These are phyloP conservation scores for Antitrichia curtipendula DNA, from an alignment of 225 moss, liverwort and hornwort genomes.

Conservation along the genomic window DNA sequence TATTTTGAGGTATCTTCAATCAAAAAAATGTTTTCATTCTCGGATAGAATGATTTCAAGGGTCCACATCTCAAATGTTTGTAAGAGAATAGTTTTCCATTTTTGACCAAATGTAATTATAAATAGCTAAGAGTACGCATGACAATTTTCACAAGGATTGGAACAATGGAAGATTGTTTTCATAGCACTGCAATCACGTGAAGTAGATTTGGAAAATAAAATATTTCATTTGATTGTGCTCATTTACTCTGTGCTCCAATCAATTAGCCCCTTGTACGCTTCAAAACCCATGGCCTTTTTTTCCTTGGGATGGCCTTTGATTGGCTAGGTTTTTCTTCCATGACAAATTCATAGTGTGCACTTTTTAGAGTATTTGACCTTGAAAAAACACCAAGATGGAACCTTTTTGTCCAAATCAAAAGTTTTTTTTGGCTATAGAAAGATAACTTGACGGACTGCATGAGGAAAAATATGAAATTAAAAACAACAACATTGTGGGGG, in stretches of 20 bases:
- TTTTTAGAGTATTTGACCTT: neutral
- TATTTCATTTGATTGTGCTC: neutral
- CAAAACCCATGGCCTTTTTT: neutral
- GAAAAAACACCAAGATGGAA: neutral
- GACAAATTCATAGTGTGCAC: fast-evolving
- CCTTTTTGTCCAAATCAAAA: neutral
- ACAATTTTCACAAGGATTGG: neutral
- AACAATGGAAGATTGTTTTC: neutral
- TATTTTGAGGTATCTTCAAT: neutral
- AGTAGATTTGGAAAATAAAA: neutral
- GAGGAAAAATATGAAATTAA: too few species aligned
- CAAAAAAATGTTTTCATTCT: neutral
- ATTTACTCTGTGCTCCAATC: neutral
- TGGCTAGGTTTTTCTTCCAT: neutral
- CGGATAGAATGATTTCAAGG: fast-evolving
- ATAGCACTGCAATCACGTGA: neutral
- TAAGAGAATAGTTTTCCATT: neutral
- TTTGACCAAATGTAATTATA: neutral
- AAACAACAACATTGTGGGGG: too few species aligned
- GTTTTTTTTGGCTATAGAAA: neutral
- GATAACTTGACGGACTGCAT: neutral
- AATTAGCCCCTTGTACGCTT: neutral
- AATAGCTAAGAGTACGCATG: neutral
- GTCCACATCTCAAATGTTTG: neutral
- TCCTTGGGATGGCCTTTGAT: neutral